These are phyloP conservation scores for Sisymbrium irio DNA, from an alignment of 345 rosid genomes.

Conservation along the genomic window DNA sequence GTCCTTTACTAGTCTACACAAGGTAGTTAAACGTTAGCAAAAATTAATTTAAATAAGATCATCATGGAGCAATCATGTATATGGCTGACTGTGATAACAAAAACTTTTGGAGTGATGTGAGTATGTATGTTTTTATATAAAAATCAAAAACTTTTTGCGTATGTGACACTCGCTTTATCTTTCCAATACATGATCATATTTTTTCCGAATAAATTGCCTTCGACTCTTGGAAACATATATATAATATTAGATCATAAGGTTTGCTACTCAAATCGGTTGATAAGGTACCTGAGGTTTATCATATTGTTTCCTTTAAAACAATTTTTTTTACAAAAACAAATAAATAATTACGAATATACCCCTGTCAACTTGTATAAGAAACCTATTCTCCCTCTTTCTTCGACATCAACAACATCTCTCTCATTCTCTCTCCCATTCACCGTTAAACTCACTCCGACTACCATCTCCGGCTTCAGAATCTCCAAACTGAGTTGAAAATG, in stretches of 20 bases:
- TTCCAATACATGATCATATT: slow-evolving; percentile 25
- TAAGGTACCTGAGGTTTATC: slow-evolving; percentile 5
- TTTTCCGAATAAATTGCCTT: slow-evolving; percentile 11
- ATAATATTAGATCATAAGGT: neutral
- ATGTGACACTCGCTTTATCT: slow-evolving; percentile 15
- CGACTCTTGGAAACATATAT: slow-evolving; percentile 12
- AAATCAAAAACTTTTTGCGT: neutral
- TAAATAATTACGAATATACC: slow-evolving; percentile 8
- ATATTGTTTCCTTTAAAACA: neutral
- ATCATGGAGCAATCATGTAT: slow-evolving; percentile 10
- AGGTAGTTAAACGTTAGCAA: neutral
- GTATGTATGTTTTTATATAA: neutral
- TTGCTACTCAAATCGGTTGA: neutral
- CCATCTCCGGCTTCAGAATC: neutral
- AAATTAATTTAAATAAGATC: neutral
- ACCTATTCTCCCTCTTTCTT: neutral
- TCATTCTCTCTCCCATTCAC: slow-evolving; percentile 9
- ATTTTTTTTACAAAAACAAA: neutral
- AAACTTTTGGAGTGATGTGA: slow-evolving; percentile 16
- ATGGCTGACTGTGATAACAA: slow-evolving; percentile 19
- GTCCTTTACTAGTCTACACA: neutral
- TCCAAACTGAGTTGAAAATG: slow-evolving; percentile 34
- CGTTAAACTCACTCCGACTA: slow-evolving; percentile 18
- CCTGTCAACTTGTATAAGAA: slow-evolving; percentile 2
- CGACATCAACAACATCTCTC: neutral